Evolutionary conservation across 108 stramenopile genomes (phyloP).

Genomic region (Stephanodiscus triporus): DNA sequence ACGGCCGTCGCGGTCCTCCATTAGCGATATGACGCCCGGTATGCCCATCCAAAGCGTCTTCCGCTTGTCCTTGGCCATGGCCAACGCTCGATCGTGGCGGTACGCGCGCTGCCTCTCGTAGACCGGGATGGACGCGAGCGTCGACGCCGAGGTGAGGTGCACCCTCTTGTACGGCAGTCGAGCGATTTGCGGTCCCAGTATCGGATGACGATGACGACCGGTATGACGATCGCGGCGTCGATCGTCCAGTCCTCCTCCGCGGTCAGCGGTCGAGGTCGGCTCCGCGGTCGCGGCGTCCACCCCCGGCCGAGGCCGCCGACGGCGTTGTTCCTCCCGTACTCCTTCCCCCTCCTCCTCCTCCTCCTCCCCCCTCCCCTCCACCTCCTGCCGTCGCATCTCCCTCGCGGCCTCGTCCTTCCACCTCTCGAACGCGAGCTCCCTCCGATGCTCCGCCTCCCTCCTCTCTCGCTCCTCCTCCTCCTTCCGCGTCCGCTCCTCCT

Average conservation of each 20-base stretch:
- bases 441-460: constrained; percentile 17
- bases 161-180: constrained; percentile 72
- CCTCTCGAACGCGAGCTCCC: constrained; percentile 28
- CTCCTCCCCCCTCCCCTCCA: neutral
- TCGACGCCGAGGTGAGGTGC: constrained; percentile 53
- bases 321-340: neutral
- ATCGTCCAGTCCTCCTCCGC: too few relatives aligned
- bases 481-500: neutral
- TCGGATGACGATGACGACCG: constrained; percentile 51
- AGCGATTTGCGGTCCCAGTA: constrained; percentile 62
- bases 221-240: neutral
- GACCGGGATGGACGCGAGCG: constrained; percentile 60
- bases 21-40: constrained; percentile 78
- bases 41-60: constrained; percentile 68
- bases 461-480: neutral
- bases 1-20: constrained; percentile 64
- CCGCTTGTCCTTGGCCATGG: constrained; percentile 73
- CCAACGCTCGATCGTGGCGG: constrained; percentile 71
- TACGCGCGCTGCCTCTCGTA: constrained; percentile 84
- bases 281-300: neutral
- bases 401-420: constrained; percentile 31
- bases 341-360: neutral
- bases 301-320: neutral
- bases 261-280: neutral
- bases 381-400: constrained; percentile 5